These are phyloP conservation scores for Phytophthora megakarya DNA, from an alignment of 352 stramenopile genomes.

Conservation along the genomic window DNA sequence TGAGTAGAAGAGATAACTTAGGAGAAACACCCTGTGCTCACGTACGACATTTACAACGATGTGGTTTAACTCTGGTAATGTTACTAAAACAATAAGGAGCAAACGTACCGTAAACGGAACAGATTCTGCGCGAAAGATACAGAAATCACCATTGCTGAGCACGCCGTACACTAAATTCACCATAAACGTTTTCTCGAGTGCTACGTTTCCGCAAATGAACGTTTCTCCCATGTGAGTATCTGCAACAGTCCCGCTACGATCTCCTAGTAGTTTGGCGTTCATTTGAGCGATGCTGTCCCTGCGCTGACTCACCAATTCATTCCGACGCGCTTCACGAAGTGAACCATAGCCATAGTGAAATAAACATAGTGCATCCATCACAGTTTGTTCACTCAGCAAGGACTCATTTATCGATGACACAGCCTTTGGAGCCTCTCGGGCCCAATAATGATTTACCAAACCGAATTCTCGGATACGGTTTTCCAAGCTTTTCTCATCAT, in stretches of 20 bases:
- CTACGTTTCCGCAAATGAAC: slow-evolving; percentile 64
- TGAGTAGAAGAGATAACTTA: slow-evolving; percentile 57
- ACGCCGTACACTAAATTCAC: slow-evolving; percentile 71
- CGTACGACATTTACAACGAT: slow-evolving; percentile 1
- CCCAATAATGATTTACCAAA: slow-evolving; percentile 47
- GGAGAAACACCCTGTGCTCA: slow-evolving; percentile 59
- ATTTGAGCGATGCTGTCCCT: slow-evolving; percentile 65
- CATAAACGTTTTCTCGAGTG: slow-evolving; percentile 63
- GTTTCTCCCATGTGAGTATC: slow-evolving; percentile 72
- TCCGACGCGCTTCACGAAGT: slow-evolving; percentile 56
- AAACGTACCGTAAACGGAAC: slow-evolving; percentile 70
- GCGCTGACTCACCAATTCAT: slow-evolving; percentile 68
- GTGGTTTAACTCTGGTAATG: background rate
- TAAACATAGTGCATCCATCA: slow-evolving; percentile 68
- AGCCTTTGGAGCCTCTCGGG: slow-evolving; percentile 28
- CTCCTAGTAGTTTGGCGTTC: slow-evolving; percentile 66
- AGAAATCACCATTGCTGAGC: slow-evolving; percentile 74
- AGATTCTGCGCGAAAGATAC: slow-evolving; percentile 69
- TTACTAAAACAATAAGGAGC: background rate
- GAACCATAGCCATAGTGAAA: slow-evolving; percentile 75
- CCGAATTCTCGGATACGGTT: slow-evolving; percentile 35
- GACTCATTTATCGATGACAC: slow-evolving; percentile 52
- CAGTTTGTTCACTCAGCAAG: slow-evolving; percentile 70
- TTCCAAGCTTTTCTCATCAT: slow-evolving; percentile 11
- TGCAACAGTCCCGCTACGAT: slow-evolving; percentile 52